Conservation (phyloP, 1,284 basidiomycete genomes). For the Schizophyllum commune region DNA sequence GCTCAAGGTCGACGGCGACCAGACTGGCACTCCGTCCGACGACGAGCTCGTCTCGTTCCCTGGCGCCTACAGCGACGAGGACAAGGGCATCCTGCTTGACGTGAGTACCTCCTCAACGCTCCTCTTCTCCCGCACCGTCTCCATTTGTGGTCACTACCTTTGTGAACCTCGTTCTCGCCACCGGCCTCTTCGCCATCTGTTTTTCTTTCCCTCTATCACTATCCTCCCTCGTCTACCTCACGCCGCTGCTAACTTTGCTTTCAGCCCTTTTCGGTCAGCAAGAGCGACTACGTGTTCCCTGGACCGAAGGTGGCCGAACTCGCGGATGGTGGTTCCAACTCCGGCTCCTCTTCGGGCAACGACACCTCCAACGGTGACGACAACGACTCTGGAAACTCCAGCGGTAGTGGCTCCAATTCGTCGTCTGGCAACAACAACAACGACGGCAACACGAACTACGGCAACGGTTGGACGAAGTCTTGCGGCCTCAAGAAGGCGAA, state of each 20-base stretch:
- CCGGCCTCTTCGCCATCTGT: too few relatives aligned
- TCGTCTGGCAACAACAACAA: background rate
- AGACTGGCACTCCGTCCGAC: conserved; percentile 24
- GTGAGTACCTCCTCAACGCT: conserved; percentile 27
- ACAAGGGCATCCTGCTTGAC: conserved; percentile 36
- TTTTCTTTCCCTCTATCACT: too few relatives aligned
- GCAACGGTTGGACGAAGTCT: background rate
- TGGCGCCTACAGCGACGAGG: conserved; percentile 40
- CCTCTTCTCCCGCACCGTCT: background rate
- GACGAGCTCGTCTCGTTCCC: conserved; percentile 37
- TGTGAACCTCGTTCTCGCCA: background rate
- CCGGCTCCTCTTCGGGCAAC: background rate
- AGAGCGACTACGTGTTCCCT: conserved; percentile 9
- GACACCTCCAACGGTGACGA: background rate
- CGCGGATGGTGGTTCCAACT: background rate
- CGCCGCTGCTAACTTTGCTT: background rate
- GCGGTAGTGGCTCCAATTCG: background rate
- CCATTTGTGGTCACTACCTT: background rate
- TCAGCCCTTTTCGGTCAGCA: background rate
- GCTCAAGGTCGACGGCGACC: conserved; percentile 36
- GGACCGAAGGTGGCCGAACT: conserved; percentile 7
- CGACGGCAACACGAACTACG: background rate
- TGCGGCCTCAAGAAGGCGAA: background rate
- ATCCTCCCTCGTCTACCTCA: too few relatives aligned
- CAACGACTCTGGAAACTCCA: background rate